phyloP scores from a whole-genome alignment of 805 yeast species.

The Saccharomycopsis olivae region DNA sequence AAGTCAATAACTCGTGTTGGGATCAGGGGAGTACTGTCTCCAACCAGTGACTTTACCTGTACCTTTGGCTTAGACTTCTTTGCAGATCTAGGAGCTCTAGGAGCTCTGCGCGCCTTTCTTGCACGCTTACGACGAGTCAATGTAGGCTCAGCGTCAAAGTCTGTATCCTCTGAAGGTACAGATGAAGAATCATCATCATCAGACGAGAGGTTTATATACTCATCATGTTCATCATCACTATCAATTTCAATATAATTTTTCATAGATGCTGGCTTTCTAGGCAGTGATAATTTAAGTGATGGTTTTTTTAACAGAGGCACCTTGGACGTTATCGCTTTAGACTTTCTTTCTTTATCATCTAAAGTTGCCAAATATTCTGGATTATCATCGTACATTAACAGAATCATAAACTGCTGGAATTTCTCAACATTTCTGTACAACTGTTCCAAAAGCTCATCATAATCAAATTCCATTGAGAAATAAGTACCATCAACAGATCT shows the following conservation, averaged over 20 bases:
- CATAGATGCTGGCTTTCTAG: neutral
- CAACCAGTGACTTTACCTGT: no score
- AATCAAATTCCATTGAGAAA: slow-evolving; percentile 30
- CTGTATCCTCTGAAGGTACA: slow-evolving; percentile 21
- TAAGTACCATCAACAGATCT: slow-evolving; percentile 32
- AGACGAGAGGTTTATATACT: no score
- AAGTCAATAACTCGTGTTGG: slow-evolving; percentile 10
- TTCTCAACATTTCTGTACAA: slow-evolving; percentile 23
- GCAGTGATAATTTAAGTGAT: slow-evolving; percentile 2
- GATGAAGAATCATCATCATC: neutral
- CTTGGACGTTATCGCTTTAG: neutral
- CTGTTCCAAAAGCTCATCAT: slow-evolving; percentile 24
- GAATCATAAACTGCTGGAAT: slow-evolving; percentile 25
- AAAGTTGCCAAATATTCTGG: neutral
- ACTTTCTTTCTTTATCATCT: neutral
- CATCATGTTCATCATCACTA: slow-evolving; percentile 17
- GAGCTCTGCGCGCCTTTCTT: neutral
- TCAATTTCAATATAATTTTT: slow-evolving; percentile 1
- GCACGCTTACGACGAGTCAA: slow-evolving; percentile 2
- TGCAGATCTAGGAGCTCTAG: neutral
- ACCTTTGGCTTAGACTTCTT: neutral
- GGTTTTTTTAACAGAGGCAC: neutral
- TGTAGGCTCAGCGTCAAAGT: slow-evolving; percentile 22
- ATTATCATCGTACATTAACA: neutral
- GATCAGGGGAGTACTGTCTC: slow-evolving; percentile 9